Evolutionary conservation across 2,329 filamentous ascomycete species (phyloP).

Genomic region (Diaporthe longicolla): DNA sequence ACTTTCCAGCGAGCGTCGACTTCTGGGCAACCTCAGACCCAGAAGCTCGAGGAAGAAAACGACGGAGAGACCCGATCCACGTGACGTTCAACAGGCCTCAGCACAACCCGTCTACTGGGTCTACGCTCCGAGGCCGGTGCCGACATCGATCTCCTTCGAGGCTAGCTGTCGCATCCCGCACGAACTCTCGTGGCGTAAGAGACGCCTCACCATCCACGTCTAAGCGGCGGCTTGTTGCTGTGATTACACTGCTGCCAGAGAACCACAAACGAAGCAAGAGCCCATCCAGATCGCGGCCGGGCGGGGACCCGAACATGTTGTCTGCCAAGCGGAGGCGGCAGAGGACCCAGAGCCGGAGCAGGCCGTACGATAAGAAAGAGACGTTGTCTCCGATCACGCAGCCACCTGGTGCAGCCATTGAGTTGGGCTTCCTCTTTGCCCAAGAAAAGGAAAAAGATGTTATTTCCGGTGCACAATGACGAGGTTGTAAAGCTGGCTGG

Average conservation of each 20-base stretch:
- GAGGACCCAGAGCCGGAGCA: constrained; percentile 56
- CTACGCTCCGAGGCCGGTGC: constrained; percentile 58
- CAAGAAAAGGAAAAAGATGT: constrained; percentile 9
- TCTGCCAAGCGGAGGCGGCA: constrained; percentile 51
- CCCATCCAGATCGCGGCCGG: constrained; percentile 54
- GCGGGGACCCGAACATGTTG: constrained; percentile 45
- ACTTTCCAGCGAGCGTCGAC: constrained; percentile 7
- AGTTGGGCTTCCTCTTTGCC: constrained; percentile 37
- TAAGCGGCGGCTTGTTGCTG: constrained; percentile 50
- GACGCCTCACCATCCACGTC: constrained; percentile 50
- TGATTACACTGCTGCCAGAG: constrained; percentile 51
- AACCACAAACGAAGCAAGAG: constrained; percentile 51
- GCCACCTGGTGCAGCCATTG: constrained; percentile 35
- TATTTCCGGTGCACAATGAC: constrained; percentile 3
- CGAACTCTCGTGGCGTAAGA: constrained; percentile 43
- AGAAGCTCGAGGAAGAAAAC: constrained; percentile 55
- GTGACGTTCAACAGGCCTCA: constrained; percentile 46
- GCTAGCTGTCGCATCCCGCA: constrained; percentile 47
- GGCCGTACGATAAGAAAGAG: constrained; percentile 45
- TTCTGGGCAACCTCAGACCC: constrained; percentile 50
- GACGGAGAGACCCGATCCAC: constrained; percentile 51
- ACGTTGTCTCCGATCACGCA: constrained; percentile 36
- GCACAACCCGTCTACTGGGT: constrained; percentile 53
- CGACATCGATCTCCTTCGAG: constrained; percentile 56
- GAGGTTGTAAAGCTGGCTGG: not conserved